Evolutionary conservation across 1,284 basidiomycete species (phyloP), one percentile per base, ranked within the genome.

Genomic region (Ceratobasidium sp.): DNA sequence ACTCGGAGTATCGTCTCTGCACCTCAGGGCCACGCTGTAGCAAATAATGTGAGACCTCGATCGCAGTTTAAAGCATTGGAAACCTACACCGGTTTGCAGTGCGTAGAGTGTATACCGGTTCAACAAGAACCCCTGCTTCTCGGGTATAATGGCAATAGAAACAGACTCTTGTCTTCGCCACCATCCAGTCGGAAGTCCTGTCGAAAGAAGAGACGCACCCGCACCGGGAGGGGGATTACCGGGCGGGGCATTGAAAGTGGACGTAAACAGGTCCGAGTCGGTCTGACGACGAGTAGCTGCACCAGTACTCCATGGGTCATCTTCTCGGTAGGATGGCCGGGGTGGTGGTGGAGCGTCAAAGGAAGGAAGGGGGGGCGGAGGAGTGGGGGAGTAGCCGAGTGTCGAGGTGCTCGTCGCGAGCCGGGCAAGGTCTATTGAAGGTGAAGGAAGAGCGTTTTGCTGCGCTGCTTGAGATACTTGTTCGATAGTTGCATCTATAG

Each of bases 91-190:
- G n/a, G 90, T 88, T 15, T 84, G 81, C 15, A 96, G 81, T 73
- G 90, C 87, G 77, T 95, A 96, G 12, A 92, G 87, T 69, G 86
- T 89, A 76, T 92, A 90, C 70, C 91, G 82, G 72, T 93, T 94
- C 71, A 94, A 80, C 74, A 95, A 86, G 77, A 94, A 94, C 49
- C 94, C 94, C 77, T 94, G 92, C 75, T 91, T 91, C 38, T 93
- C 93, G 27, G 90, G 80, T 54, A 93, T 82, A 34, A 80, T 74
- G 54, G 83, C 85, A 32, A 96, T 86, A 54, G 84, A 82, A 29
- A 92, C 86, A 0, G 77, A 84, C 76, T 93, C 91, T 76, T 92
- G 85, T 72, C 83, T 88, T 78, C 86, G 91, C 92, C 93, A 96
- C 90, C 92, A 96, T 32, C 91, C 85, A 52, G 79, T 82, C 0